Conservation (phyloP, 768 basidiomycete genomes). For the Boletus tylopilopsis region DNA sequence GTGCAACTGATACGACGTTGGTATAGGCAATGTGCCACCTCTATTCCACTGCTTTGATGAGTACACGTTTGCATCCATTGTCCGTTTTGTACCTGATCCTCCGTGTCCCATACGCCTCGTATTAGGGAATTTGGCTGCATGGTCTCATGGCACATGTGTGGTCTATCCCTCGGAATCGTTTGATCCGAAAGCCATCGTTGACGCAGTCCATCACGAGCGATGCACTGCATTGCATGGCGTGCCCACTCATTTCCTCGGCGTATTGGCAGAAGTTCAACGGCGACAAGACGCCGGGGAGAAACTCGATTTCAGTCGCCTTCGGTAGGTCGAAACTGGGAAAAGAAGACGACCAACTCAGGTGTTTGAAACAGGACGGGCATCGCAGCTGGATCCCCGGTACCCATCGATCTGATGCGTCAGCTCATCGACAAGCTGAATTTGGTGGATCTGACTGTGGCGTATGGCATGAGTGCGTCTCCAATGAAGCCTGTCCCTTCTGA, state of each 20-base stretch:
- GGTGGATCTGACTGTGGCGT: constrained; percentile 69
- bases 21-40: constrained; percentile 74
- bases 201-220: constrained; percentile 60
- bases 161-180: constrained; percentile 72
- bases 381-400: constrained; percentile 75
- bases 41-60: constrained; percentile 89
- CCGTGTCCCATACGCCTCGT: constrained; percentile 54
- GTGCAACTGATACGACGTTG: no score
- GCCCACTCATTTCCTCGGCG: constrained; percentile 79
- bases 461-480: constrained; percentile 86
- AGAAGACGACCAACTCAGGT: not conserved
- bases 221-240: constrained; percentile 84
- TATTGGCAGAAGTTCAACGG: constrained; percentile 62
- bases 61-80: constrained; percentile 32
- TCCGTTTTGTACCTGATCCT: constrained; percentile 9
- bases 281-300: constrained; percentile 43
- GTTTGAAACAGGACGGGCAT: constrained; percentile 62
- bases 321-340: constrained; percentile 36
- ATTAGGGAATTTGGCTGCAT: constrained; percentile 76
- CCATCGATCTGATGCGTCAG: constrained; percentile 74
- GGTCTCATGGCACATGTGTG: constrained; percentile 68
- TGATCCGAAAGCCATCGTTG: constrained; percentile 62
- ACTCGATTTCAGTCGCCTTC: constrained; percentile 47
- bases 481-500: not conserved
- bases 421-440: constrained; percentile 67